Conservation (phyloP, 2,329 filamentous ascomycete genomes). For the Colletotrichum theobromicola region DNA sequence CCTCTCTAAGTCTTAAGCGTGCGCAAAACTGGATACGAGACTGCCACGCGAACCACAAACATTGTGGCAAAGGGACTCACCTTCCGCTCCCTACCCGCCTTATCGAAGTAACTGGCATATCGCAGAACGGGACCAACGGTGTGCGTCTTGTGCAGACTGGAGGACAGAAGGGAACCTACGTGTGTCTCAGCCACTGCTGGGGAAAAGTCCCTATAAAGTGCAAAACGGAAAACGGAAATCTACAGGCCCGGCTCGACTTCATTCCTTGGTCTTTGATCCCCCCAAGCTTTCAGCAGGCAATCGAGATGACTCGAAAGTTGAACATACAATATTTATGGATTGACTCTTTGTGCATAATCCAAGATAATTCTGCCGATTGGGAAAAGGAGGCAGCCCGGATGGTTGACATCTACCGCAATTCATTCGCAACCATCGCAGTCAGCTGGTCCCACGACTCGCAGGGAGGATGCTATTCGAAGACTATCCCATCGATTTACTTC, state of each 20-base stretch:
- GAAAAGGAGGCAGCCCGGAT: not conserved
- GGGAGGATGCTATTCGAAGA: not conserved
- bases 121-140: not conserved
- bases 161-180: not conserved
- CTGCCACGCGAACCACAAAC: not conserved
- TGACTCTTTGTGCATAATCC: not conserved
- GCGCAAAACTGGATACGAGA: not conserved
- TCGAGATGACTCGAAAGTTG: not conserved
- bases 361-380: not conserved
- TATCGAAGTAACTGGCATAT: not conserved
- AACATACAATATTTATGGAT: not conserved
- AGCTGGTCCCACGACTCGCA: not conserved
- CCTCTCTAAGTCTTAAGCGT: not conserved
- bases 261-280: not conserved
- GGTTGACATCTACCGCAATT: not conserved
- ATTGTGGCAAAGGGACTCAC: not conserved
- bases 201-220: not conserved
- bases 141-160: not conserved
- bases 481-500: not conserved
- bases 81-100: not conserved
- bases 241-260: not conserved
- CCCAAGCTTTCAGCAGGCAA: not conserved
- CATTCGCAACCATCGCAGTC: not conserved
- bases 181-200: constrained; percentile 5
- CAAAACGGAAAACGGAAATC: not conserved